Evolutionary conservation across 106 monocot species (phyloP).

Genomic region (Dendrobium nobile): DNA sequence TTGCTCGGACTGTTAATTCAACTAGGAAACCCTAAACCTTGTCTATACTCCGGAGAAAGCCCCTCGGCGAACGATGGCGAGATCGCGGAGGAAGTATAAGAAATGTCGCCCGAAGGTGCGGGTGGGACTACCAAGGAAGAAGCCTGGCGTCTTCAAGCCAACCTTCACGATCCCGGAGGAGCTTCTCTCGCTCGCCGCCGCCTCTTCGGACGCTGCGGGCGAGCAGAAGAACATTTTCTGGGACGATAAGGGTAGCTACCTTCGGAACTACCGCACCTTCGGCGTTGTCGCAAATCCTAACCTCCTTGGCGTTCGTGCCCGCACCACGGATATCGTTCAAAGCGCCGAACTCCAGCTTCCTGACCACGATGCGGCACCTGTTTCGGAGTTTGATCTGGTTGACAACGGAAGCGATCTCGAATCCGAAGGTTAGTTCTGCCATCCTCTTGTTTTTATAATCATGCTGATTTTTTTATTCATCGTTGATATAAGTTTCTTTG

Average conservation of each 20-base stretch:
- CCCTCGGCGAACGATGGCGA: slow-evolving; percentile 33
- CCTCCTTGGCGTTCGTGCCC: slow-evolving; percentile 62
- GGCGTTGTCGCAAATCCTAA: slow-evolving; percentile 95
- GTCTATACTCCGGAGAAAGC: background rate
- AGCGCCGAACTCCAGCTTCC: slow-evolving; percentile 52
- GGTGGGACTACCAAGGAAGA: slow-evolving; percentile 78
- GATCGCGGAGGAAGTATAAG: slow-evolving; percentile 84
- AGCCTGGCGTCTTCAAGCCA: slow-evolving; percentile 84
- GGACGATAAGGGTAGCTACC: slow-evolving; percentile 64
- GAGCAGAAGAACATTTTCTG: slow-evolving; percentile 18
- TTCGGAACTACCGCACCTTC: slow-evolving; percentile 72
- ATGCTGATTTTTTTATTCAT: background rate
- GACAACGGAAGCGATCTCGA: slow-evolving; percentile 83
- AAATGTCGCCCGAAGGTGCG: slow-evolving; percentile 59
- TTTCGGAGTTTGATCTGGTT: slow-evolving; percentile 50
- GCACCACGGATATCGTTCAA: slow-evolving; percentile 65
- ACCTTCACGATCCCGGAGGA: slow-evolving; percentile 53
- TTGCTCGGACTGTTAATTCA: too few relatives aligned
- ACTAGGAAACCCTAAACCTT: background rate
- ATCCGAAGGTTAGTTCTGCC: slow-evolving; percentile 48
- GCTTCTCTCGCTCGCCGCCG: slow-evolving; percentile 30
- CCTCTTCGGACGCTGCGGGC: slow-evolving; percentile 2
- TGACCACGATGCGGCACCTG: slow-evolving; percentile 2
- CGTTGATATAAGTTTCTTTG: background rate
- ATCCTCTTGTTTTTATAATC: background rate